Evolutionary conservation across 805 yeast genomes (phyloP), one percentile per base, ranked within the genome.

Genomic region (Ogataea methanolica): DNA sequence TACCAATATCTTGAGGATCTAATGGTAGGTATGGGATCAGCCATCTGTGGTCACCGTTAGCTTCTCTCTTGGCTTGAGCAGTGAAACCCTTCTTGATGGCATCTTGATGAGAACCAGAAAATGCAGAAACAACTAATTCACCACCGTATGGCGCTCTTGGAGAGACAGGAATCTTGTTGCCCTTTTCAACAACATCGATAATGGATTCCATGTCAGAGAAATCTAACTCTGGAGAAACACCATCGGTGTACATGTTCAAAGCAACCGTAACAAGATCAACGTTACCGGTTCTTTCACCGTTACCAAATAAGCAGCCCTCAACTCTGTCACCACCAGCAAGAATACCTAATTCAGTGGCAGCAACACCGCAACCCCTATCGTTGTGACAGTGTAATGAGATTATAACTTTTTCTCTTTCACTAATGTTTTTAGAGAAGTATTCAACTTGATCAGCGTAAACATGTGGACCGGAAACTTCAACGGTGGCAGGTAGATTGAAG

Each of bases 321-420:
- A 85, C 87, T 72, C 92, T 77, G 68, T 85, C 91, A 50, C 87
- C 92, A 61, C 92, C 92, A n/a, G 90, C 92, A 59, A 85, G 69
- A 33, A 82, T 57, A 58, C 89, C 91, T 51, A 85, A 71, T 65
- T 85, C 92, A 41, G 88, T 74, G 23, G 92, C 92, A 40, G 92
- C 92, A 46, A 85, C 90, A 61, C 88, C 90, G 63, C 88, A 83
- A 19, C 92, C 92, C 67, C 92, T 76, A 63, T 85, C 92, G 59
- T 85, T 85, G 67, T 85, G 92, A 52, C 86, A 78, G 61, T 85
- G 92, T 15, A 84, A 75, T 21, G 90, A 83, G 49, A 85, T 78
- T 51, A 82, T 70, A 38, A 83, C 79, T 58, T 82, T 83, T 60
- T 84, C 89, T 65, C 91, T 77, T 61, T 85, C 88, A 44, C 80